Percentiles rank a stretch among this genome's conserved stretches.
Evolutionary conservation across 768 basidiomycete species (phyloP).

Genomic region (Hygrocybe coccinea): DNA sequence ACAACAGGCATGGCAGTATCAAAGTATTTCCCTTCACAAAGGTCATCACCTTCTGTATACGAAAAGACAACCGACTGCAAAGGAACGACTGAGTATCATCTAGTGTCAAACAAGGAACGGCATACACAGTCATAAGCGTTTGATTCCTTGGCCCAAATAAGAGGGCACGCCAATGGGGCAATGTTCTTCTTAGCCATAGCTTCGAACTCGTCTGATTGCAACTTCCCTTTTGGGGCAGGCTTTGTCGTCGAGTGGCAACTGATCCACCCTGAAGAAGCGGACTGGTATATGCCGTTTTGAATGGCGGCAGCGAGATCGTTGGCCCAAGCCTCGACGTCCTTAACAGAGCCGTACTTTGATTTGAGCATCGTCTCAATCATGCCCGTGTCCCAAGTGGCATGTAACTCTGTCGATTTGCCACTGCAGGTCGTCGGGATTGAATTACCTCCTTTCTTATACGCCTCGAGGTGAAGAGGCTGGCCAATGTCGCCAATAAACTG

Average conservation of each 20-base stretch:
- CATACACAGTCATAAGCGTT: slow-evolving; percentile 44
- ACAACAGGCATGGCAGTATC: slow-evolving; percentile 35
- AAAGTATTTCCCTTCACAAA: slow-evolving; percentile 42
- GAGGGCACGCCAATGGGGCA: slow-evolving; percentile 41
- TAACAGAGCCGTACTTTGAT: slow-evolving; percentile 26
- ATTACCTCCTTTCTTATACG: slow-evolving; percentile 41
- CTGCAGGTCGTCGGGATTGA: slow-evolving; percentile 37
- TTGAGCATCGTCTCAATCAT: slow-evolving; percentile 36
- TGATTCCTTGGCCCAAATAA: slow-evolving; percentile 45
- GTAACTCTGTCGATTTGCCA: slow-evolving; percentile 40
- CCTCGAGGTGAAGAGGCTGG: slow-evolving; percentile 48
- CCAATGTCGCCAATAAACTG: slow-evolving; percentile 48
- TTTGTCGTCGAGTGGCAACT: slow-evolving; percentile 37
- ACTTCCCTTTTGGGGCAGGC: slow-evolving; percentile 21
- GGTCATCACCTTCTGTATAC: slow-evolving; percentile 37
- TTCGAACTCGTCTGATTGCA: slow-evolving; percentile 31
- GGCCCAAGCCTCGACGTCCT: slow-evolving; percentile 37
- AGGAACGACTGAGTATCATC: background rate
- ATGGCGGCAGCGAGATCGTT: slow-evolving; percentile 26
- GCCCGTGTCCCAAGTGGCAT: slow-evolving; percentile 37
- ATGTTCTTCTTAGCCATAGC: slow-evolving; percentile 18
- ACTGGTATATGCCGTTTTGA: slow-evolving; percentile 32
- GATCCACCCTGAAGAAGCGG: slow-evolving; percentile 33
- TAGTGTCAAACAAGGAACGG: slow-evolving; percentile 1
- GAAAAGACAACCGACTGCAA: slow-evolving; percentile 40